phyloP scores from a whole-genome alignment of 176 grass and related monocot species.

The Dactylis glomerata region DNA sequence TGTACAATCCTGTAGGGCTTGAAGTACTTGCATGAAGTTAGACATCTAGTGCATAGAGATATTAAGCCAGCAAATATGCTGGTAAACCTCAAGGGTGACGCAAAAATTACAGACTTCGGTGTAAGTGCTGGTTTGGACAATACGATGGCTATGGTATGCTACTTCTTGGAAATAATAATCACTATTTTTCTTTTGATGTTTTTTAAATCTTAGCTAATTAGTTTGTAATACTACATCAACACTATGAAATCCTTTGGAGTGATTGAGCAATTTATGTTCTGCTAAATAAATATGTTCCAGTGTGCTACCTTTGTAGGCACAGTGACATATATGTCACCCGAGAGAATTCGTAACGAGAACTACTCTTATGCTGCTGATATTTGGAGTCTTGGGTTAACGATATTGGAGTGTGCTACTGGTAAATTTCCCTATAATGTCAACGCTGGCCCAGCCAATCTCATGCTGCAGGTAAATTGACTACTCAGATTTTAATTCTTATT shows the following conservation, averaged over 20 bases:
- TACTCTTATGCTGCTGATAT: conserved; percentile 97
- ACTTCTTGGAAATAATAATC: conserved; percentile 23
- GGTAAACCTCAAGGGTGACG: conserved; percentile 84
- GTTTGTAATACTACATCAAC: conserved; percentile 4
- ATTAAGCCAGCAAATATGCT: conserved; percentile 98
- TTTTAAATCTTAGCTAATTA: conserved; percentile 1
- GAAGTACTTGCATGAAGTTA: conserved; percentile 80
- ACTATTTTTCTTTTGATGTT: conserved; percentile 18
- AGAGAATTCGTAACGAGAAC: conserved; percentile 91
- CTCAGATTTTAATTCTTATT: neutral
- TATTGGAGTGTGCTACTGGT: conserved; percentile 93
- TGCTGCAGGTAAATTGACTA: conserved; percentile 71
- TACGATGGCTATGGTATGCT: conserved; percentile 92
- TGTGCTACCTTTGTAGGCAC: conserved; percentile 99
- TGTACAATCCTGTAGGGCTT: conserved; percentile 60
- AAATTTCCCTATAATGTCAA: conserved; percentile 95
- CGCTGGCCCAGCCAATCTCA: conserved; percentile 85
- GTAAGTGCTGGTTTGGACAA: conserved; percentile 92
- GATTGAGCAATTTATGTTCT: conserved; percentile 37
- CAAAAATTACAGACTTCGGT: conserved; percentile 94
- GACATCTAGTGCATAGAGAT: conserved; percentile 94
- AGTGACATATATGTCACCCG: conserved; percentile 97
- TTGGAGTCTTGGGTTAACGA: conserved; percentile 91
- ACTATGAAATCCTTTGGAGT: conserved; percentile 18
- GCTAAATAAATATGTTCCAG: conserved; percentile 63